Evolutionary conservation across 2,329 filamentous ascomycete genomes (phyloP).

Genomic region (Aspergillus terreus): DNA sequence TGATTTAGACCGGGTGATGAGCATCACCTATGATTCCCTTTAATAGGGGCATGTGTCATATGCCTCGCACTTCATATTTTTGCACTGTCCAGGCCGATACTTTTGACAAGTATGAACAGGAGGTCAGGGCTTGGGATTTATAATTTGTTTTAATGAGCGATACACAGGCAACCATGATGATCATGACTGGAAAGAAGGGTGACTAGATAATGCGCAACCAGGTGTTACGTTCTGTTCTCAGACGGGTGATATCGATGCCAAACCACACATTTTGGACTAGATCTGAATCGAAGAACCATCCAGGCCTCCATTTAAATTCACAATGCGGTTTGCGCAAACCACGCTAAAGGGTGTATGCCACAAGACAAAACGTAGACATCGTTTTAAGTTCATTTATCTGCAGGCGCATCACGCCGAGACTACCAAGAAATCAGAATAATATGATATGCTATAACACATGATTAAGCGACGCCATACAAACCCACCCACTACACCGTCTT

Average conservation of each 20-base stretch:
- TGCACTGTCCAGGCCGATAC: conserved; percentile 5
- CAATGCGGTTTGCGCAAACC: not conserved
- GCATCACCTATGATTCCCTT: conserved; percentile 3
- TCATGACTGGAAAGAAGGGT: conserved; percentile 3
- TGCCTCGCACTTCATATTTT: conserved; percentile 9
- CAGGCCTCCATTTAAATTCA: not conserved
- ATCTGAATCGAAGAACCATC: not conserved
- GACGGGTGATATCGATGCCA: not conserved
- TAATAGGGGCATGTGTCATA: conserved; percentile 3
- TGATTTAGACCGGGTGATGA: conserved; percentile 10
- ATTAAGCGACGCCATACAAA: not conserved
- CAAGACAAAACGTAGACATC: not conserved
- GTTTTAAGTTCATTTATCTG: conserved; percentile 1
- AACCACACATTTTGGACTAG: not conserved
- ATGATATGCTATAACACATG: not conserved
- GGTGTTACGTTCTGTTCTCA: not conserved
- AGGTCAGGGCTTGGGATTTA: conserved; percentile 1
- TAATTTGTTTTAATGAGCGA: conserved; percentile 3
- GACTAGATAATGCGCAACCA: not conserved
- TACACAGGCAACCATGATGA: conserved; percentile 7
- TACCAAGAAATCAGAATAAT: not conserved
- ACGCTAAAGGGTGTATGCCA: not conserved
- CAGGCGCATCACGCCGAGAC: not conserved
- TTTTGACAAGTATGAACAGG: not conserved
- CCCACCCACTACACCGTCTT: not conserved